A percentile compares a stretch with the other conserved stretches of the same genome.
Evolutionary conservation across 1,284 basidiomycete species (phyloP).

Genomic region (Agroathelia rolfsii): DNA sequence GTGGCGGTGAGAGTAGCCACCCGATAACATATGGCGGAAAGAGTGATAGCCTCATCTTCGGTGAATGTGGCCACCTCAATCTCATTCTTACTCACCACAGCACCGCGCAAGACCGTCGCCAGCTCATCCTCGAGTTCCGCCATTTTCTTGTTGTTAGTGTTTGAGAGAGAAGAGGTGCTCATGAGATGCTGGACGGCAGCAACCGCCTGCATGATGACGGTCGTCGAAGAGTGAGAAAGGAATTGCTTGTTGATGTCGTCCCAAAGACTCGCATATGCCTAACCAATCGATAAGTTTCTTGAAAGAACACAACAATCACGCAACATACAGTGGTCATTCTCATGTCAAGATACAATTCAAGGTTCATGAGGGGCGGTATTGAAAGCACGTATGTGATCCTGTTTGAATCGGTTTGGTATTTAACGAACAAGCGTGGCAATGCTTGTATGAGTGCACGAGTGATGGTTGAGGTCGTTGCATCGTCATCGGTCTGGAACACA

Average conservation of each 20-base stretch:
- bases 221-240: conserved; percentile 73
- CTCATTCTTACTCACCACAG: conserved; percentile 72
- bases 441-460: conserved; percentile 83
- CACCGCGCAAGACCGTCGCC: conserved; percentile 68
- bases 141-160: conserved; percentile 79
- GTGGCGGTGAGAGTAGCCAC: conserved; percentile 61
- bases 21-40: conserved; percentile 69
- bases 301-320: conserved; percentile 5
- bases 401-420: conserved; percentile 83
- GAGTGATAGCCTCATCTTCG: conserved; percentile 73
- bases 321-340: conserved; percentile 70
- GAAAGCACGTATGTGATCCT: conserved; percentile 77
- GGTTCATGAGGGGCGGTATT: conserved; percentile 79
- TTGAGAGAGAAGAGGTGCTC: conserved; percentile 61
- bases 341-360: conserved; percentile 90
- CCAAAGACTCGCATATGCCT: conserved; percentile 89
- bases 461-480: conserved; percentile 57
- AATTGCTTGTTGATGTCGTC: conserved; percentile 92
- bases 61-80: conserved; percentile 74
- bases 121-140: conserved; percentile 83
- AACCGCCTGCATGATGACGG: conserved; percentile 72
- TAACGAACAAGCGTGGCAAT: conserved; percentile 82
- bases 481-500: conserved; percentile 55
- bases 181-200: conserved; percentile 69
- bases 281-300: conserved; percentile 1